phyloP scores from a whole-genome alignment of 345 rosid genomes.

The Luvunga scandens region DNA sequence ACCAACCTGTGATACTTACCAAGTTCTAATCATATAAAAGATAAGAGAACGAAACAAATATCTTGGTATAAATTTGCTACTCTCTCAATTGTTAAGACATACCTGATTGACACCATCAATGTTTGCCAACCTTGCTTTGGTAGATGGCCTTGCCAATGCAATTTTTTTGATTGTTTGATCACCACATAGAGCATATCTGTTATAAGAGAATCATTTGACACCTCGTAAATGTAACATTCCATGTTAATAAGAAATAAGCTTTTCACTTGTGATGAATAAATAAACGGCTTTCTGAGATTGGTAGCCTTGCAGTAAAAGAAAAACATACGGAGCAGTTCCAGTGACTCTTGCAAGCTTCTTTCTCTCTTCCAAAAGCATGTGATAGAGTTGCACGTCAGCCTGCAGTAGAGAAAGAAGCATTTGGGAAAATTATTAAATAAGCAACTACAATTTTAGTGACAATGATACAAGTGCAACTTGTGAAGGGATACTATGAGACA shows the following conservation, averaged over 20 bases:
- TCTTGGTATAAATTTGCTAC: neutral
- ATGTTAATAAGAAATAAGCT: neutral
- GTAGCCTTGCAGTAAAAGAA: slow-evolving; percentile 7
- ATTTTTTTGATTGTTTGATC: slow-evolving; percentile 44
- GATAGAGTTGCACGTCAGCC: slow-evolving; percentile 41
- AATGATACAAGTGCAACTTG: neutral
- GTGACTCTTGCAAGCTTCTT: slow-evolving; percentile 40
- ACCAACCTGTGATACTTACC: neutral
- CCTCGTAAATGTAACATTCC: neutral
- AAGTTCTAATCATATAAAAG: neutral
- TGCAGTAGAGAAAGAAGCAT: slow-evolving; percentile 13
- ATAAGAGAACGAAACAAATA: neutral
- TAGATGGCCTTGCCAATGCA: slow-evolving; percentile 41
- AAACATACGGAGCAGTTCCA: slow-evolving; percentile 58
- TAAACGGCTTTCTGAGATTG: neutral
- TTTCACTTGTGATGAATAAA: neutral
- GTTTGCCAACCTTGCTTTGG: slow-evolving; percentile 49
- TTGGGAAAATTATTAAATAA: neutral
- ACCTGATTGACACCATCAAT: slow-evolving; percentile 58
- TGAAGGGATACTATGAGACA: neutral
- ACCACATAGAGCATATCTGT: slow-evolving; percentile 46
- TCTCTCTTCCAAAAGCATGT: slow-evolving; percentile 44
- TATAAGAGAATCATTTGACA: slow-evolving; percentile 4
- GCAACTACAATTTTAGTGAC: neutral
- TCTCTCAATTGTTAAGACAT: neutral